Base-by-base conservation (phyloP, 2,329 filamentous ascomycete genomes). In the Colletotrichum chlorophyti region DNA sequence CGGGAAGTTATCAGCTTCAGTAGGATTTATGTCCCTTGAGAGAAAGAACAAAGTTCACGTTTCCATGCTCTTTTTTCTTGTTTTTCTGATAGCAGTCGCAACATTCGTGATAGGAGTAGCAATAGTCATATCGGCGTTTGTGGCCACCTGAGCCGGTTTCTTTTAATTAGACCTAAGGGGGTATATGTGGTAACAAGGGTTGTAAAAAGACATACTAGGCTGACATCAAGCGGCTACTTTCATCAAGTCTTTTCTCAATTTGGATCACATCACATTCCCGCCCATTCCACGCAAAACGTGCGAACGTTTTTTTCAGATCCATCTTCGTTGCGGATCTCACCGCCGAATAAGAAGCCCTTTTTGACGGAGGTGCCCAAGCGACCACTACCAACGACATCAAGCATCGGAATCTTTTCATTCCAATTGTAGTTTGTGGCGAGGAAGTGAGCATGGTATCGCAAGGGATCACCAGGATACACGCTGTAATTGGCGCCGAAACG, bases 401-500 rank as follows among this genome's bases (percentile, higher is more conserved):
- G 82, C 68, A 98, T 79, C 32, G 90, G 84, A 54, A 99, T 89
- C 65, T 93, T 86, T 67, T 97, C 86, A 60, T 97, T 87, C 92
- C 93, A 98, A n/a, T 81, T 86, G 65, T 90, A 86, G 27, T 90
- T 87, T n/a, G 89, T 90, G 7, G 89, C 91, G 66, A 97, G 83
- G 72, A 97, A 98, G 72, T 99, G 95, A 41, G 92, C 95, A 74
- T 99, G 95, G 72, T 96, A 99, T 10, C 95, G 88, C 48, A 99
- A 80, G 1, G 95, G 93, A 71, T 99, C 95, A 41, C 95, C 95
- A 0, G 95, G 95, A 68, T 99, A 99, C 5, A 96, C 91, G 65
- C 93, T 92, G 74, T 96, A 97, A 68, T 95, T 87, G 66, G 93
- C 96, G 23, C 95, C 95, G 68, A 99, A 99, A 23, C 95, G 91